Percentiles rank a stretch among this genome's conserved stretches.
Evolutionary conservation across 805 yeast genomes (phyloP).

Genomic region (Lachancea waltii): DNA sequence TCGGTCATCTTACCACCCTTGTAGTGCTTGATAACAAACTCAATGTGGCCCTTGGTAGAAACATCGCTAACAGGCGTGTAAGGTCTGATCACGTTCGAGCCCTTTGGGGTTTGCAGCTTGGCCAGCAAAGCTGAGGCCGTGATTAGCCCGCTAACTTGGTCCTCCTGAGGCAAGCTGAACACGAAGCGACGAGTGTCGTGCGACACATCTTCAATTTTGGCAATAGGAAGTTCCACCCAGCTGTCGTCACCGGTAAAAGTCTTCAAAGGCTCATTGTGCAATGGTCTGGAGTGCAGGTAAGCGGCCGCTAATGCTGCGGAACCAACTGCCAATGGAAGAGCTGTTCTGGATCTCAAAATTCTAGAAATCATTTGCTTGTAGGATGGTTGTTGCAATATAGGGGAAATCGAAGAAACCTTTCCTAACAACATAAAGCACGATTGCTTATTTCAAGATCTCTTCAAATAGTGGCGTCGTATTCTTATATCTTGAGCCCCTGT

Average conservation of each 20-base stretch:
- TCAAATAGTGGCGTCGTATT: not conserved
- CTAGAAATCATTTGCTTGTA: conserved; percentile 27
- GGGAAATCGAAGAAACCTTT: too few species aligned
- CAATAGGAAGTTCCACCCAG: conserved; percentile 65
- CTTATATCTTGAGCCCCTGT: not conserved
- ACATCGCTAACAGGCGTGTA: conserved; percentile 80
- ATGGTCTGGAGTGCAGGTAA: conserved; percentile 25
- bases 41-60: conserved; percentile 64
- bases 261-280: conserved; percentile 33
- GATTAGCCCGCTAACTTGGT: conserved; percentile 66
- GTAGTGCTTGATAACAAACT: conserved; percentile 78
- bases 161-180: conserved; percentile 61
- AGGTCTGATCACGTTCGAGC: conserved; percentile 79
- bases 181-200: conserved; percentile 61
- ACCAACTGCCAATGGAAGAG: conserved; percentile 40
- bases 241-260: conserved; percentile 57
- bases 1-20: conserved; percentile 77
- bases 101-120: conserved; percentile 77
- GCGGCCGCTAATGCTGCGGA: conserved; percentile 41
- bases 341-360: conserved; percentile 19
- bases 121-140: conserved; percentile 77
- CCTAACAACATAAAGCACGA: too few species aligned
- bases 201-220: conserved; percentile 40
- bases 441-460: not conserved
- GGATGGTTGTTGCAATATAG: too few species aligned